These are phyloP conservation scores for Pythium sukuiense DNA, from an alignment of 352 stramenopile genomes.

Conservation along the genomic window DNA sequence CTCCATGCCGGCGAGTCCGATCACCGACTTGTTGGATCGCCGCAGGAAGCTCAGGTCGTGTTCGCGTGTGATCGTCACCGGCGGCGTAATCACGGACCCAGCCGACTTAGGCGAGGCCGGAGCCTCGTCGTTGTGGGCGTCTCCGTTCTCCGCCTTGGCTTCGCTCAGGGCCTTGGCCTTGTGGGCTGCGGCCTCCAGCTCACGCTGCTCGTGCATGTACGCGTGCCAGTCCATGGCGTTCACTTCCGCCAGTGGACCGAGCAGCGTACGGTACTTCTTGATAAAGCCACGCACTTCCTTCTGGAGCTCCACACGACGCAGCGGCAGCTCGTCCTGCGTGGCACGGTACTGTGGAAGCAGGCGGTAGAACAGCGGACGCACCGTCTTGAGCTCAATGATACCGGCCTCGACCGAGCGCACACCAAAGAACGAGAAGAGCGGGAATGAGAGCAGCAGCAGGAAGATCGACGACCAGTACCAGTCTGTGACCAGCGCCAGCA, in stretches of 20 bases:
- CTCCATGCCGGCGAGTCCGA: slow-evolving; percentile 59
- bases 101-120: slow-evolving; percentile 22
- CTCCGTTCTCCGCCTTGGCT: not conserved
- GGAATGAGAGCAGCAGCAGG: slow-evolving; percentile 78
- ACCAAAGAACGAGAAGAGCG: slow-evolving; percentile 88
- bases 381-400: slow-evolving; percentile 88
- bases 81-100: slow-evolving; percentile 31
- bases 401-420: slow-evolving; percentile 84
- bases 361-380: slow-evolving; percentile 81
- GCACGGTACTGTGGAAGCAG: slow-evolving; percentile 77
- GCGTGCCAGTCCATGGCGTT: slow-evolving; percentile 81
- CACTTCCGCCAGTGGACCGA: slow-evolving; percentile 68
- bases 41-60: slow-evolving; percentile 80
- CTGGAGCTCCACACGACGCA: slow-evolving; percentile 62
- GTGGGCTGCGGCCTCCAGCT: slow-evolving; percentile 39
- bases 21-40: slow-evolving; percentile 73
- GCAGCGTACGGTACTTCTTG: slow-evolving; percentile 56
- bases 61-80: slow-evolving; percentile 71
- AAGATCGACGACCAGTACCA: slow-evolving; percentile 87
- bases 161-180: slow-evolving; percentile 22
- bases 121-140: too few relatives aligned
- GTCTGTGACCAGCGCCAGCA: slow-evolving; percentile 78
- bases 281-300: slow-evolving; percentile 79
- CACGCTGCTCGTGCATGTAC: slow-evolving; percentile 77
- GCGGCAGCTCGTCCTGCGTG: slow-evolving; percentile 74